These are phyloP conservation scores for Penicillium sp. DNA, from an alignment of 2,329 filamentous ascomycete species.

Conservation along the genomic window DNA sequence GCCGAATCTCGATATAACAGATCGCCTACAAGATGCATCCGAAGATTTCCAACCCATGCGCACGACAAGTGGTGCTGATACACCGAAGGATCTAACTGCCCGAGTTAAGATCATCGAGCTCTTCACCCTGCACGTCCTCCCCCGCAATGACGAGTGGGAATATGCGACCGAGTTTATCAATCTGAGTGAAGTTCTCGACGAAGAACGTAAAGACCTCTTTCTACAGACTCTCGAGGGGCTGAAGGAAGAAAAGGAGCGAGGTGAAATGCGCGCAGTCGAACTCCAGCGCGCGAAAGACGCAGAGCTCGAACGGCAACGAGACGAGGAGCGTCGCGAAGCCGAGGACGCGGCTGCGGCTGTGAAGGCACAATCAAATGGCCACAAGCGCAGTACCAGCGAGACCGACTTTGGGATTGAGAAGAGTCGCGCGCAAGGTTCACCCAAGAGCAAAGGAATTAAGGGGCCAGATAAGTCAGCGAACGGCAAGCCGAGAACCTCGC, in stretches of 20 bases:
- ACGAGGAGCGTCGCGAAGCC: slow-evolving; percentile 45
- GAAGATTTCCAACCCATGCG: slow-evolving; percentile 35
- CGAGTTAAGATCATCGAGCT: slow-evolving; percentile 91
- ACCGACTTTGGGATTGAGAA: slow-evolving; percentile 70
- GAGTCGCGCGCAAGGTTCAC: slow-evolving; percentile 42
- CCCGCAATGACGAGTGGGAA: slow-evolving; percentile 92
- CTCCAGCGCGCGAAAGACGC: slow-evolving; percentile 62
- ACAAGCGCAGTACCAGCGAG: slow-evolving; percentile 62
- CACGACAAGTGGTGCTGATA: slow-evolving; percentile 67
- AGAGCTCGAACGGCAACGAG: slow-evolving; percentile 52
- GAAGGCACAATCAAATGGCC: slow-evolving; percentile 37
- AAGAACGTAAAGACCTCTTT: slow-evolving; percentile 87
- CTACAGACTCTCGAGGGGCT: slow-evolving; percentile 80
- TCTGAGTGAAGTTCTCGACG: slow-evolving; percentile 83
- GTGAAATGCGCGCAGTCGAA: slow-evolving; percentile 65
- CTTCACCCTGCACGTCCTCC: slow-evolving; percentile 92
- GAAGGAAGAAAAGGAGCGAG: slow-evolving; percentile 77
- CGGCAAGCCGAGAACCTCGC: slow-evolving; percentile 31
- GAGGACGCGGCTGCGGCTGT: slow-evolving; percentile 41
- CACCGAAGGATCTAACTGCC: slow-evolving; percentile 78
- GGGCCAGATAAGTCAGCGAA: slow-evolving; percentile 28
- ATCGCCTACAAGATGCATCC: slow-evolving; percentile 55
- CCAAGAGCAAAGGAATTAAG: slow-evolving; percentile 30
- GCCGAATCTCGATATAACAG: slow-evolving; percentile 71
- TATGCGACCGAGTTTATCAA: slow-evolving; percentile 90